A percentile compares a stretch with the other conserved stretches of the same genome.
Conservation (phyloP, 768 basidiomycete genomes). For the Trametes cubensis region DNA sequence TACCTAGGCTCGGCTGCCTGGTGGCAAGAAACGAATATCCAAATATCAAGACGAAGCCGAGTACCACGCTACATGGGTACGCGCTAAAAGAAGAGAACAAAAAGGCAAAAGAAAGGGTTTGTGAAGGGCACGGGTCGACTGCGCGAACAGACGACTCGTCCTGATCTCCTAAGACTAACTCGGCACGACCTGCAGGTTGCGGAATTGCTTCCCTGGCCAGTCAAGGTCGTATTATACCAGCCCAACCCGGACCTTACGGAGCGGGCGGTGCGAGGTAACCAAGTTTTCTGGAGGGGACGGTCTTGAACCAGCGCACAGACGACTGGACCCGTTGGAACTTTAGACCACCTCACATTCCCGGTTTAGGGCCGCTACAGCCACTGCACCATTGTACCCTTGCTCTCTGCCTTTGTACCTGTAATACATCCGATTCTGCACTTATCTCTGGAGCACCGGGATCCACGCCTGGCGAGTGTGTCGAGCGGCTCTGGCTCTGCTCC, state of each 20-base stretch:
- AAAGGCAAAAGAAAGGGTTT: conserved; percentile 62
- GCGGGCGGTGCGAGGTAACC: conserved; percentile 72
- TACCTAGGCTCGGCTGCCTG: too few species aligned
- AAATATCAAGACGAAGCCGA: too few species aligned
- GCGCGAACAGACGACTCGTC: conserved; percentile 83
- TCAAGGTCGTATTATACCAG: conserved; percentile 86
- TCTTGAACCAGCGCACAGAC: conserved; percentile 91
- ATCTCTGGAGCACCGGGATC: background rate
- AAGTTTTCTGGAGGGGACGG: conserved; percentile 95
- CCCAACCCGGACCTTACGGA: conserved; percentile 62
- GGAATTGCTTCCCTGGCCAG: conserved; percentile 92
- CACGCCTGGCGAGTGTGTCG: too few species aligned
- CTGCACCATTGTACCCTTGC: conserved; percentile 51
- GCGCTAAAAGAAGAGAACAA: background rate
- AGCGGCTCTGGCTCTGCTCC: background rate
- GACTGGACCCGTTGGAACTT: conserved; percentile 56
- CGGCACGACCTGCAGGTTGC: conserved; percentile 85
- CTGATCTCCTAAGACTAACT: conserved; percentile 94
- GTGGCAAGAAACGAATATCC: too few species aligned
- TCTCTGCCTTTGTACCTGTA: background rate
- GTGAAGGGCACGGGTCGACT: conserved; percentile 68
- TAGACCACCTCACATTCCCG: conserved; percentile 76
- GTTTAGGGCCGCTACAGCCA: conserved; percentile 82
- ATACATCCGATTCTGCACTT: background rate
- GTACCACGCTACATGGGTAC: too few species aligned